Conservation (phyloP, 257 asterid genomes). For the Ilex aquifolium region DNA sequence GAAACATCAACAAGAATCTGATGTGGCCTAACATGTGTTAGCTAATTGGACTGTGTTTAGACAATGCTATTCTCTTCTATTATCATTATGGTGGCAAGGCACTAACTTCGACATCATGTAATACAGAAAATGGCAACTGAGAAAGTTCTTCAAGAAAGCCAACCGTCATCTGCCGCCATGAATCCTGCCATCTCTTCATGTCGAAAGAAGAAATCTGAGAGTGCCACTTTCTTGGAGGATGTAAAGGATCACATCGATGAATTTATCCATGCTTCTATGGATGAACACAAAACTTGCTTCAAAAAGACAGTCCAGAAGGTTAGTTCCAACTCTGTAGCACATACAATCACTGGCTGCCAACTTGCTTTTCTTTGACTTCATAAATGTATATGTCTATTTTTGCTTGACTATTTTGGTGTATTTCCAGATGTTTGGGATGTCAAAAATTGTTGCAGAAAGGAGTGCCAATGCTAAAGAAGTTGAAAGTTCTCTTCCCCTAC, state of each 20-base stretch:
- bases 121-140: constrained; percentile 11
- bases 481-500: constrained; percentile 16
- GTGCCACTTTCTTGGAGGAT: constrained; percentile 23
- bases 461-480: constrained; percentile 16
- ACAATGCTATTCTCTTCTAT: no score
- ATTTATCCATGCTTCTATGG: constrained; percentile 19
- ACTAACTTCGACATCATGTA: no score
- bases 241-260: constrained; percentile 22
- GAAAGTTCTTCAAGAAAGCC: constrained; percentile 2
- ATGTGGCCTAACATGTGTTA: no score
- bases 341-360: no score
- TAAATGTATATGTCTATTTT: no score
- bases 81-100: no score
- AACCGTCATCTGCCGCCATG: neutral
- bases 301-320: constrained; percentile 19
- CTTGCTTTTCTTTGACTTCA: no score
- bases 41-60: no score
- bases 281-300: constrained; percentile 19
- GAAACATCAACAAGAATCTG: no score
- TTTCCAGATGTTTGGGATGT: constrained; percentile 21
- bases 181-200: constrained; percentile 15
- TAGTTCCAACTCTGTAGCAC: neutral
- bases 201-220: constrained; percentile 21
- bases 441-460: constrained; percentile 16
- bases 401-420: neutral